These are phyloP conservation scores for Entophlyctis helioformis DNA, from an alignment of 192 early-diverging fungal species.

Conservation along the genomic window DNA sequence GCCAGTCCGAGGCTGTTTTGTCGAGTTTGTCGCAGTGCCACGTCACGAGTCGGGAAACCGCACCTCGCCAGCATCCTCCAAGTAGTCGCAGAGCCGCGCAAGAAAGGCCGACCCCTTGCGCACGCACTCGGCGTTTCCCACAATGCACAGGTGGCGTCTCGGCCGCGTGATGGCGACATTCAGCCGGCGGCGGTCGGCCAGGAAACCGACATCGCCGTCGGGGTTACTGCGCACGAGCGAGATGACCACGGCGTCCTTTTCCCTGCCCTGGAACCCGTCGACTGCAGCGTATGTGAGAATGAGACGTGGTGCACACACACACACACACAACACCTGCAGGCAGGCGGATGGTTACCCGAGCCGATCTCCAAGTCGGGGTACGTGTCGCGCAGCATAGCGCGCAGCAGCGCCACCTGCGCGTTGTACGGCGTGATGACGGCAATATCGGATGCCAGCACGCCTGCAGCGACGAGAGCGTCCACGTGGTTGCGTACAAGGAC, in stretches of 20 bases:
- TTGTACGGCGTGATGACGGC: conserved; percentile 79
- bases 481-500: conserved; percentile 51
- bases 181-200: conserved; percentile 65
- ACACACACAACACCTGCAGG: background rate
- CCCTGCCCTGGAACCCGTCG: conserved; percentile 86
- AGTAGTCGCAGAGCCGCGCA: no score
- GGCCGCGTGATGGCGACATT: conserved; percentile 89
- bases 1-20: no score
- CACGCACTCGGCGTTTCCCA: conserved; percentile 61
- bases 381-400: conserved; percentile 30
- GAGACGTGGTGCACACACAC: no score
- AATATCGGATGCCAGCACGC: conserved; percentile 51
- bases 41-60: no score
- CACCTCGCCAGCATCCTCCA: no score
- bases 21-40: no score
- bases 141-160: conserved; percentile 70
- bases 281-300: conserved; percentile 24
- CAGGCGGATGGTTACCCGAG: conserved; percentile 13
- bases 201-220: conserved; percentile 68
- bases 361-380: conserved; percentile 65
- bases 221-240: conserved; percentile 73
- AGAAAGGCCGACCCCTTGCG: no score
- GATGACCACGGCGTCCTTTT: conserved; percentile 77
- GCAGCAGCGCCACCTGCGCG: conserved; percentile 7
- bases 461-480: conserved; percentile 43